Conservation (phyloP, 495 filamentous ascomycete genomes). For the Penicillium salamii region DNA sequence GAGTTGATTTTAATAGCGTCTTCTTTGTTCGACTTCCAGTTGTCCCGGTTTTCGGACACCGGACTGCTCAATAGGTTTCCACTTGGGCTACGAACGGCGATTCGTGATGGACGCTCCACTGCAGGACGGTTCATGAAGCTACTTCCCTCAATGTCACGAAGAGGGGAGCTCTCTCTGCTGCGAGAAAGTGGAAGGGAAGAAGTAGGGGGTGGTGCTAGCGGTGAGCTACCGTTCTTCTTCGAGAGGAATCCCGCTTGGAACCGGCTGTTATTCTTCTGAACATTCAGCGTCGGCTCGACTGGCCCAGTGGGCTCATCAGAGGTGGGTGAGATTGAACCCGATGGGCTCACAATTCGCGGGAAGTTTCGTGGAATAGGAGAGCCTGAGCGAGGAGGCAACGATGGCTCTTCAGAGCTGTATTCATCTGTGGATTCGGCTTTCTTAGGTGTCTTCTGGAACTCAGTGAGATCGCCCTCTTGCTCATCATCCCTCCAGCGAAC, state of each 20-base stretch:
- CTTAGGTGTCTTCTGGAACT: constrained; percentile 85
- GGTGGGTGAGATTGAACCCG: constrained; percentile 27
- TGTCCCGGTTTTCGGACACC: constrained; percentile 37
- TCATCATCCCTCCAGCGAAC: constrained; percentile 95
- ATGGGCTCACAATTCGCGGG: constrained; percentile 36
- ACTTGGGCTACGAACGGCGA: constrained; percentile 46
- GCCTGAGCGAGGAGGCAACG: constrained; percentile 34
- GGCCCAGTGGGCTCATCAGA: constrained; percentile 14
- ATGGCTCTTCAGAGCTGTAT: constrained; percentile 45
- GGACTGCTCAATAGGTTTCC: constrained; percentile 46
- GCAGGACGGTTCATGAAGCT: constrained; percentile 56
- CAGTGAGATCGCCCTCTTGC: constrained; percentile 75
- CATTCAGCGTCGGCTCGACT: constrained; percentile 33
- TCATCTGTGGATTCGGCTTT: constrained; percentile 50
- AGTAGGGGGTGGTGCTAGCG: constrained; percentile 58
- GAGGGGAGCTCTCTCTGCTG: constrained; percentile 62
- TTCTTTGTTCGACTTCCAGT: constrained; percentile 50
- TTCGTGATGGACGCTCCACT: constrained; percentile 46
- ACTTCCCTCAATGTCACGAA: constrained; percentile 62
- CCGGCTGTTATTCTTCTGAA: constrained; percentile 63
- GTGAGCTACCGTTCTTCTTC: constrained; percentile 67
- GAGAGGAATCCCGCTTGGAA: constrained; percentile 91
- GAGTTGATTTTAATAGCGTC: constrained; percentile 60
- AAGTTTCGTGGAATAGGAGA: constrained; percentile 46
- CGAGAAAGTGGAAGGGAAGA: constrained; percentile 57